Evolutionary conservation across 2,329 filamentous ascomycete genomes (phyloP).

Genomic region (Aspergillus chevalieri): DNA sequence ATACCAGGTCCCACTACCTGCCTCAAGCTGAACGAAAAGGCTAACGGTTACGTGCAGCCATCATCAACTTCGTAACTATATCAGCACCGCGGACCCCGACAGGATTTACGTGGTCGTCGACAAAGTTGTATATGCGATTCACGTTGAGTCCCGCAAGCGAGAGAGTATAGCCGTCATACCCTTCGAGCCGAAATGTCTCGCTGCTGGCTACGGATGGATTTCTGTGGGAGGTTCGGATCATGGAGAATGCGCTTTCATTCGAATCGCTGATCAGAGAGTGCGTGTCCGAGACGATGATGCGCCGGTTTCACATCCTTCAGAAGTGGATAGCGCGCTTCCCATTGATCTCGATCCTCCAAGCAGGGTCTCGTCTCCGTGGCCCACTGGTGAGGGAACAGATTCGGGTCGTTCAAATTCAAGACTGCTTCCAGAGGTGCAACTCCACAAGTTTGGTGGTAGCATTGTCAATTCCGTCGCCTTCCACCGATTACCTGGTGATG

Average conservation of each 20-base stretch:
- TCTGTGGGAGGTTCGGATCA: slow-evolving; percentile 79
- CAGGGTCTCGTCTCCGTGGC: slow-evolving; percentile 19
- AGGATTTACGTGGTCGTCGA: slow-evolving; percentile 80
- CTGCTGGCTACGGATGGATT: slow-evolving; percentile 80
- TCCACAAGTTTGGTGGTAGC: slow-evolving; percentile 55
- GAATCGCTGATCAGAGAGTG: slow-evolving; percentile 43
- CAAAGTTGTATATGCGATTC: slow-evolving; percentile 65
- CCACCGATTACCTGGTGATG: slow-evolving; percentile 47
- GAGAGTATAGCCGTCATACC: slow-evolving; percentile 66
- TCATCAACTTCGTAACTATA: slow-evolving; percentile 68
- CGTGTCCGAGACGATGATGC: slow-evolving; percentile 31
- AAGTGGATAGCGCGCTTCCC: slow-evolving; percentile 54
- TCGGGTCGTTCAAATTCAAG: slow-evolving; percentile 14
- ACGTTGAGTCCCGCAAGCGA: slow-evolving; percentile 63
- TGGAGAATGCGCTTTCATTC: slow-evolving; percentile 80
- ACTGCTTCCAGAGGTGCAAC: slow-evolving; percentile 41
- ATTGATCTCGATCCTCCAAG: slow-evolving; percentile 39
- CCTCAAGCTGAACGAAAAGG: slow-evolving; percentile 8
- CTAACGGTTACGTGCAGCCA: slow-evolving; percentile 28
- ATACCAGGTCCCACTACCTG: slow-evolving; percentile 12
- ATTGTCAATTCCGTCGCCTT: slow-evolving; percentile 64
- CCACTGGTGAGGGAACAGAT: slow-evolving; percentile 14
- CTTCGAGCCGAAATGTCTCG: slow-evolving; percentile 75
- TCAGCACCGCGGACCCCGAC: slow-evolving; percentile 71
- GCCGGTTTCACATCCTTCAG: slow-evolving; percentile 32